Conservation (phyloP, 345 rosid genomes). For the Syzygium aqueum region DNA sequence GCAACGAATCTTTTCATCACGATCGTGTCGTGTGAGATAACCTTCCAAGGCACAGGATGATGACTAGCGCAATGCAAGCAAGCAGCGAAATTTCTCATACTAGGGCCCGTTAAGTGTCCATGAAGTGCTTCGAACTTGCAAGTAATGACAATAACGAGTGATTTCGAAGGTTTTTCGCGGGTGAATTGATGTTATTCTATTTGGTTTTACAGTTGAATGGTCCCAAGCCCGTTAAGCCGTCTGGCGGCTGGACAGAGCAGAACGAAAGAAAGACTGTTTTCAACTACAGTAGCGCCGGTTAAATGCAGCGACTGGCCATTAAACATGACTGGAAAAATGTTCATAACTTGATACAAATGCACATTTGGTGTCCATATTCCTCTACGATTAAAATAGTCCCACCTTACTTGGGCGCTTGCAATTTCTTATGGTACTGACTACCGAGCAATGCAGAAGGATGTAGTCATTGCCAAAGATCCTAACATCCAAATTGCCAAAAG, state of each 20-base stretch:
- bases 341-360: not conserved
- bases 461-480: not conserved
- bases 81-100: not conserved
- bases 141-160: not conserved
- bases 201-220: not conserved
- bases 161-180: not conserved
- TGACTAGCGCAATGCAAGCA: not conserved
- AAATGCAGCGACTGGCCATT: not conserved
- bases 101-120: not conserved
- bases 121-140: not conserved
- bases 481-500: not conserved
- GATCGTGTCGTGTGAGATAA: not conserved
- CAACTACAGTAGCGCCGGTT: not conserved
- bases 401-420: not conserved
- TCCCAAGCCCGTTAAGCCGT: not conserved
- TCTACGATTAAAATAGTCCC: not conserved
- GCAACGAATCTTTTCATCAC: not conserved
- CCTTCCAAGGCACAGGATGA: not conserved
- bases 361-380: not conserved
- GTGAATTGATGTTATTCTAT: not conserved
- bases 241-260: not conserved
- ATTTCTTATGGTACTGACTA: not conserved
- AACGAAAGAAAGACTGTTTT: not conserved
- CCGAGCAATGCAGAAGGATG: not conserved
- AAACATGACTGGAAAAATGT: not conserved